phyloP scores from a whole-genome alignment of 192 early-diverging fungal species.

The Powellomyces hirtus region DNA sequence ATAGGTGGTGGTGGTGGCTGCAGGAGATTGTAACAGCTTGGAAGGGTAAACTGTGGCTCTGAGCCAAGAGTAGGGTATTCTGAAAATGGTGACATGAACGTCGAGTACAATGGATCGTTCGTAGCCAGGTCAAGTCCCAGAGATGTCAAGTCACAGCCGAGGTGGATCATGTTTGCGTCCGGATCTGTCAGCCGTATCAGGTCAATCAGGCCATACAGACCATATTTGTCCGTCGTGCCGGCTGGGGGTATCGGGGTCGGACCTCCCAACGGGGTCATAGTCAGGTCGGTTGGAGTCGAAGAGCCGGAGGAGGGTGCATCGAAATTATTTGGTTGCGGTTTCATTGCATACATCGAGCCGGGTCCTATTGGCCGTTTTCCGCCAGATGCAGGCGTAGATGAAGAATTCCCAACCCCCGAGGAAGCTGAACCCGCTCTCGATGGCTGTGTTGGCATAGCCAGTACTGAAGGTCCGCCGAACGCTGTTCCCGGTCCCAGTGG shows the following conservation, averaged over 20 bases:
- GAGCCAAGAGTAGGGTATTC: conserved; percentile 67
- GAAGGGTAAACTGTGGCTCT: conserved; percentile 83
- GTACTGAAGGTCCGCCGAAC: conserved; percentile 29
- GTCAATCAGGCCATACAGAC: conserved; percentile 83
- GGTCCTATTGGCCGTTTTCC: conserved; percentile 19
- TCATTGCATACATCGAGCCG: conserved; percentile 33
- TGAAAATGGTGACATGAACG: conserved; percentile 88
- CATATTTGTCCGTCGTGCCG: conserved; percentile 60
- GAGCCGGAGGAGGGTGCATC: neutral
- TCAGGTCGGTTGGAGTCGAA: neutral
- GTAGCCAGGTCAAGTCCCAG: conserved; percentile 66
- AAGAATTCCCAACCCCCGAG: neutral
- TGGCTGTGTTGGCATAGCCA: conserved; percentile 38
- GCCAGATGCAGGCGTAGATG: neutral
- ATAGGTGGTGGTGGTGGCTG: conserved; percentile 56
- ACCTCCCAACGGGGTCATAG: conserved; percentile 6
- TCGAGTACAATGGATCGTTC: conserved; percentile 65
- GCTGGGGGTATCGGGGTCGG: conserved; percentile 36
- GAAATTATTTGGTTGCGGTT: conserved; percentile 34
- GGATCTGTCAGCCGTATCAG: conserved; percentile 77
- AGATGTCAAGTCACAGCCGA: conserved; percentile 88
- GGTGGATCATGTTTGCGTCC: conserved; percentile 69
- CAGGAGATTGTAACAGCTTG: conserved; percentile 69
- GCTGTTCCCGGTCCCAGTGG: conserved; percentile 29
- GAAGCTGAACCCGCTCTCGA: conserved; percentile 8